Evolutionary conservation across 202 grass and related monocot species (phyloP).

Genomic region (Schoenoplectus tabernaemontani): DNA sequence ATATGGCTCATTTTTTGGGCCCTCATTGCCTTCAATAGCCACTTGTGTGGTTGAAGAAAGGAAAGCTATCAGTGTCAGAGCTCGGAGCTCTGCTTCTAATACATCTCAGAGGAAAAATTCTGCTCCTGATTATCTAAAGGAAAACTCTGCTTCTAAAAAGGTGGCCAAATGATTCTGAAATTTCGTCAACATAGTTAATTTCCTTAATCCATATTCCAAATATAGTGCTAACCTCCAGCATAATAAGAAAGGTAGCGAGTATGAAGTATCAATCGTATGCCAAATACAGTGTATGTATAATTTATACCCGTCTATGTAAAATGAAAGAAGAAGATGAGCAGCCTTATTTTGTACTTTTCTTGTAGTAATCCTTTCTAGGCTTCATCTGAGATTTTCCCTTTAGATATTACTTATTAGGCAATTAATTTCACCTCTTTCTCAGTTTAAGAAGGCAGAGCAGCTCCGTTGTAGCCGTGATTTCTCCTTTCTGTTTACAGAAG

Average conservation of each 20-base stretch:
- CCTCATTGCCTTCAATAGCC: too few species aligned
- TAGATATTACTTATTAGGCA: not conserved
- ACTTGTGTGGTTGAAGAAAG: not conserved
- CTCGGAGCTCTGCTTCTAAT: not conserved
- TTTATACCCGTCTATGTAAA: not conserved
- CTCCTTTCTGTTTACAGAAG: not conserved
- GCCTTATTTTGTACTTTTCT: not conserved
- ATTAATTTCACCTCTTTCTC: not conserved
- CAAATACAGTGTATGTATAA: not conserved
- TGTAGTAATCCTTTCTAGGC: not conserved
- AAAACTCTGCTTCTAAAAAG: not conserved
- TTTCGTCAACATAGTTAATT: not conserved
- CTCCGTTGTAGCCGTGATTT: not conserved
- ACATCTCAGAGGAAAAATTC: not conserved
- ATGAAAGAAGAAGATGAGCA: not conserved
- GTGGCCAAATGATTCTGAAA: not conserved
- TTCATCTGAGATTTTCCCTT: not conserved
- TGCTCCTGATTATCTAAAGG: not conserved
- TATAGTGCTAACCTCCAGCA: too few species aligned
- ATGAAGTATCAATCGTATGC: too few species aligned
- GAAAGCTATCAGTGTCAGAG: not conserved
- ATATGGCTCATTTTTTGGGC: not conserved
- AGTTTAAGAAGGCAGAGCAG: not conserved
- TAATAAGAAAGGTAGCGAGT: too few species aligned
- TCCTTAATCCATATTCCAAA: too few species aligned